Conservation (phyloP, 2,329 filamentous ascomycete genomes). For the Trematosphaeria pertusa region DNA sequence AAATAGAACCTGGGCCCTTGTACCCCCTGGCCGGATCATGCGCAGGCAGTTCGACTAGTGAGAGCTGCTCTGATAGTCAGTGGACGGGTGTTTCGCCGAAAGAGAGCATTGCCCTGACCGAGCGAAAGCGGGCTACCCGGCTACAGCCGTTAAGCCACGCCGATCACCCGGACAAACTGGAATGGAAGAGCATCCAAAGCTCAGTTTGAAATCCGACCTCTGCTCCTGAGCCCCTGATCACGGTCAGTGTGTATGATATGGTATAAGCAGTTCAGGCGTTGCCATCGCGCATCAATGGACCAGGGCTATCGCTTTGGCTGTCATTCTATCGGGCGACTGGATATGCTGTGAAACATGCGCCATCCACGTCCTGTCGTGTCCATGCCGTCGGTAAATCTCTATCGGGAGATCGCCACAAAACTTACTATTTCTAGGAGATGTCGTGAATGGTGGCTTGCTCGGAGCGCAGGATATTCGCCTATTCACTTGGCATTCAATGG, state of each 20-base stretch:
- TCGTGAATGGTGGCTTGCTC: not conserved
- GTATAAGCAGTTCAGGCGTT: not conserved
- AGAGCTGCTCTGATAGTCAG: not conserved
- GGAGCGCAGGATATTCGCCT: not conserved
- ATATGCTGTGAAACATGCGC: not conserved
- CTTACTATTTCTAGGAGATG: not conserved
- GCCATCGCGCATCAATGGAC: not conserved
- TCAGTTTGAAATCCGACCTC: no score
- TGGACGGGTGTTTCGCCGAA: no score
- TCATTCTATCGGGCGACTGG: no score
- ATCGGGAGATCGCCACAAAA: not conserved
- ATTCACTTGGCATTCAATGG: not conserved
- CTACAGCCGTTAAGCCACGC: not conserved
- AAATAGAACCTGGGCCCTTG: not conserved
- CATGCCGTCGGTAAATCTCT: not conserved
- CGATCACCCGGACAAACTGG: no score
- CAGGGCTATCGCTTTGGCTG: no score
- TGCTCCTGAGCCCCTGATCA: no score
- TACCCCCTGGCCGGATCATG: not conserved
- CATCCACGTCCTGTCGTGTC: not conserved
- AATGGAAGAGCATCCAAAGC: no score
- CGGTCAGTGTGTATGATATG: no score
- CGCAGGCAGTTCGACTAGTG: not conserved
- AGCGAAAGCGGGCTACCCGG: not conserved
- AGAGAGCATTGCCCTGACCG: no score